Evolutionary conservation across 2,329 filamentous ascomycete species (phyloP).

Genomic region (Arthrobotrys sphaeroides): DNA sequence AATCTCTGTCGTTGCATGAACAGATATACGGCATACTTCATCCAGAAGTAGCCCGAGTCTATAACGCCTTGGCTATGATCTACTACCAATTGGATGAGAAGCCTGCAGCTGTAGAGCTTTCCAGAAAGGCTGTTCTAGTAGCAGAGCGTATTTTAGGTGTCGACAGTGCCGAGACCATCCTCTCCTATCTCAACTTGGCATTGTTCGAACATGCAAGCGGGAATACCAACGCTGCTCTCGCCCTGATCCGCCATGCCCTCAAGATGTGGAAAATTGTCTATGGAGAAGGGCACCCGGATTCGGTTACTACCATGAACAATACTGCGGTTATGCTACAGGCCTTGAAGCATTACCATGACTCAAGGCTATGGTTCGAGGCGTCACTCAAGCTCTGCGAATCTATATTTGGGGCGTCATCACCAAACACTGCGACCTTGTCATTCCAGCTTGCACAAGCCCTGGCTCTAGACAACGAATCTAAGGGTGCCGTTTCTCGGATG

Average conservation of each 20-base stretch:
- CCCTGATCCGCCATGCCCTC: constrained; percentile 89
- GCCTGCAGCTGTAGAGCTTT: constrained; percentile 90
- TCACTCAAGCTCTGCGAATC: constrained; percentile 88
- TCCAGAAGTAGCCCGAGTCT: constrained; percentile 92
- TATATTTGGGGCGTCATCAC: constrained; percentile 85
- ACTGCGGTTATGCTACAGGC: constrained; percentile 98
- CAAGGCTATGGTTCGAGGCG: constrained; percentile 94
- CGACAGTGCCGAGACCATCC: constrained; percentile 90
- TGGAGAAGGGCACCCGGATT: constrained; percentile 90
- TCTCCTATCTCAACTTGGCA: constrained; percentile 94
- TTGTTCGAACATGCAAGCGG: constrained; percentile 92
- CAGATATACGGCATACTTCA: constrained; percentile 98
- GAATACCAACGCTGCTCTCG: constrained; percentile 86
- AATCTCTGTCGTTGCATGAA: constrained; percentile 94
- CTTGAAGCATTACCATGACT: constrained; percentile 93
- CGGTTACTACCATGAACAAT: constrained; percentile 98
- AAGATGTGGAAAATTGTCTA: constrained; percentile 98
- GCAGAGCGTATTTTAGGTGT: constrained; percentile 92
- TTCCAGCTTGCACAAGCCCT: constrained; percentile 97
- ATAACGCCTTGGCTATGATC: constrained; percentile 92
- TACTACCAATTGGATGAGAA: constrained; percentile 99
- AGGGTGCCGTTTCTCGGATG: constrained; percentile 91
- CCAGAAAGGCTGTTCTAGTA: constrained; percentile 95
- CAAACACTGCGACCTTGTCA: constrained; percentile 91
- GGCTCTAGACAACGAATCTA: constrained; percentile 93